A percentile compares a stretch with the other conserved stretches of the same genome.
phyloP scores from a whole-genome alignment of 2,329 filamentous ascomycete species.

The Aspergillus nomiae region DNA sequence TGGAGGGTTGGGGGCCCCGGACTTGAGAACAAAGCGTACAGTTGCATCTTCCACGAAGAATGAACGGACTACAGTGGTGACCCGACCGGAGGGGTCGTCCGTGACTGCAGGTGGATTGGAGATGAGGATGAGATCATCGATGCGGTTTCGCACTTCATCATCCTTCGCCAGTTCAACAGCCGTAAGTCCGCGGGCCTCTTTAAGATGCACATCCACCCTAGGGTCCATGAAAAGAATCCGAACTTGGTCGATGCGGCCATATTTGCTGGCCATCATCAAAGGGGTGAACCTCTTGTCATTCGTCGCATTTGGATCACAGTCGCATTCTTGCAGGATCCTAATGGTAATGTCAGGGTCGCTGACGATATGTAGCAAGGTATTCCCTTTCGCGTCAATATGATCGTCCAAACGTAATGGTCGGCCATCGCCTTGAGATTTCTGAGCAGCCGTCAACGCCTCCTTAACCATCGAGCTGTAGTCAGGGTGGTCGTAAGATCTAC shows the following conservation, averaged over 20 bases:
- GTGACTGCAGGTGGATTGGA: conserved; percentile 57
- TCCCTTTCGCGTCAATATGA: conserved; percentile 89
- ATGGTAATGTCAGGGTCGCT: conserved; percentile 78
- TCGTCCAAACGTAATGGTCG: conserved; percentile 86
- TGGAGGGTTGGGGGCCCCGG: conserved; percentile 69
- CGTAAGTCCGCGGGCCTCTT: conserved; percentile 84
- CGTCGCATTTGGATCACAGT: conserved; percentile 92
- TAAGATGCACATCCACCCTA: conserved; percentile 79
- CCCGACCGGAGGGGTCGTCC: conserved; percentile 72
- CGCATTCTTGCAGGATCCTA: conserved; percentile 77
- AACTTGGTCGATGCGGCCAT: conserved; percentile 92
- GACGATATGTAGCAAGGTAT: conserved; percentile 93
- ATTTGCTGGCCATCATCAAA: conserved; percentile 98
- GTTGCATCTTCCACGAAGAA: conserved; percentile 98
- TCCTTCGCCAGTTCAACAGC: conserved; percentile 97
- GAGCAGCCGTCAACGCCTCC: conserved; percentile 74
- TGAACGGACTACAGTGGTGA: conserved; percentile 89
- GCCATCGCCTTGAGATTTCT: conserved; percentile 72
- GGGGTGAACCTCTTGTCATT: conserved; percentile 96
- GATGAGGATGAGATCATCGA: conserved; percentile 89
- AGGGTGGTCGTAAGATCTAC: conserved; percentile 90
- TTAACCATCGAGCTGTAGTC: conserved; percentile 88
- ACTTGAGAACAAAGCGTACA: conserved; percentile 90
- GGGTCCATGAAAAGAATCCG: conserved; percentile 83
- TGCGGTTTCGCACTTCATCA: conserved; percentile 93